These are phyloP conservation scores for Coriaria nepalensis DNA, from an alignment of 306 rosid genomes.

Conservation along the genomic window DNA sequence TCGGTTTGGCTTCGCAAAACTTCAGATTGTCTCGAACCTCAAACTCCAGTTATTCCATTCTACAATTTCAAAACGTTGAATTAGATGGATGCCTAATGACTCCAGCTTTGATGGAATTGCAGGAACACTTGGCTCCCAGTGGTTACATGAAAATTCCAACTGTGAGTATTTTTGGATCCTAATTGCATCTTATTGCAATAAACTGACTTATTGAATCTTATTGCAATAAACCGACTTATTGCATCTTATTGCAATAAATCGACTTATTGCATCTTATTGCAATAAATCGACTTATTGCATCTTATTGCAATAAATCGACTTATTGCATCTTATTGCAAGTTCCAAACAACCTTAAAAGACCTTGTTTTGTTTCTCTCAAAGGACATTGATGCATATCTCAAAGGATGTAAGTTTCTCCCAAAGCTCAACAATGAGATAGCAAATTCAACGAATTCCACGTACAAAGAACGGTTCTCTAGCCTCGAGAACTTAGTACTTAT, in stretches of 20 bases:
- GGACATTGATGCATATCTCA: too few species aligned
- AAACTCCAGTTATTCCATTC: too few species aligned
- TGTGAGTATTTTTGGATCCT: slow-evolving; percentile 30
- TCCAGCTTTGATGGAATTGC: slow-evolving; percentile 17
- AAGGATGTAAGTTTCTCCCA: slow-evolving; percentile 68
- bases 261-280: not conserved
- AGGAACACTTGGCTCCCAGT: slow-evolving; percentile 73
- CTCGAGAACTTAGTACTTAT: slow-evolving; percentile 56
- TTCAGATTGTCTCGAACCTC: too few species aligned
- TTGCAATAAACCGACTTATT: too few species aligned
- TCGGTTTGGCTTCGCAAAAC: too few species aligned
- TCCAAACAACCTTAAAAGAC: slow-evolving; percentile 41
- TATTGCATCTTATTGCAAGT: not conserved
- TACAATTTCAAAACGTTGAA: too few species aligned
- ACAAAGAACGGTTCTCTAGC: slow-evolving; percentile 62
- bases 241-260: not conserved
- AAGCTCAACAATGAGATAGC: slow-evolving; percentile 61
- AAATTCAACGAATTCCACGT: slow-evolving; percentile 35
- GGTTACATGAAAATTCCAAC: slow-evolving; percentile 71
- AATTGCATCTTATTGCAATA: not conserved
- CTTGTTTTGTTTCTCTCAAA: too few species aligned
- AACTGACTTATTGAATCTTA: not conserved
- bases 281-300: not conserved
- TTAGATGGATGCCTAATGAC: too few species aligned
- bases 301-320: not conserved